Evolutionary conservation across 805 yeast species (phyloP).

Genomic region (Candida hispaniensis): DNA sequence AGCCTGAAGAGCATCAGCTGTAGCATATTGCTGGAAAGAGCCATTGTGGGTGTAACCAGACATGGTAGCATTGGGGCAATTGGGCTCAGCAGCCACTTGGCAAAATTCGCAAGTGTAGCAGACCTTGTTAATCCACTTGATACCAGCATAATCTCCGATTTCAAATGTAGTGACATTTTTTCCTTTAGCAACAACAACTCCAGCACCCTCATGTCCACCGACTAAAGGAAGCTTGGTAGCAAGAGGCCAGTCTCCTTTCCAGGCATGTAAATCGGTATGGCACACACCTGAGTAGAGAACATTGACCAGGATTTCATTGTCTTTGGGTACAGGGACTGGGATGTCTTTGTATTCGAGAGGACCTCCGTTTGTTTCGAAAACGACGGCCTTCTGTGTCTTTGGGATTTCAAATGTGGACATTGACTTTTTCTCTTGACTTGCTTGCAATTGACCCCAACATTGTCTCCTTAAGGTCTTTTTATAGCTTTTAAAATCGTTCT

Average conservation of each 20-base stretch:
- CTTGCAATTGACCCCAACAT: background rate
- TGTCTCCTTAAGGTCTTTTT: background rate
- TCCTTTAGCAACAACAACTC: conserved; percentile 71
- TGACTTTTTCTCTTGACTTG: background rate
- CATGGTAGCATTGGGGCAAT: conserved; percentile 57
- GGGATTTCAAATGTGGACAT: conserved; percentile 40
- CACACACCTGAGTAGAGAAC: conserved; percentile 86
- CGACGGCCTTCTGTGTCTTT: conserved; percentile 57
- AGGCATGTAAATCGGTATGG: conserved; percentile 89
- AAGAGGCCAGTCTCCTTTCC: conserved; percentile 91
- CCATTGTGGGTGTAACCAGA: conserved; percentile 89
- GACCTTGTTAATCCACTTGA: conserved; percentile 75
- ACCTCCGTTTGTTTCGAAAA: conserved; percentile 58
- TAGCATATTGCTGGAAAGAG: conserved; percentile 82
- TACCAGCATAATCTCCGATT: conserved; percentile 72
- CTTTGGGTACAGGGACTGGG: conserved; percentile 69
- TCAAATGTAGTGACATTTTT: conserved; percentile 56
- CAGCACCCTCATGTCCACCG: conserved; percentile 89
- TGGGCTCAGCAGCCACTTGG: conserved; percentile 53
- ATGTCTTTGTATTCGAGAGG: conserved; percentile 56
- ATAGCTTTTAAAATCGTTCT: background rate
- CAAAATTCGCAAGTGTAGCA: conserved; percentile 73
- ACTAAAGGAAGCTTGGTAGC: conserved; percentile 63
- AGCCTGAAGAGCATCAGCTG: conserved; percentile 81
- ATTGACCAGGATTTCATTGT: conserved; percentile 69